Conservation (phyloP, 1,284 basidiomycete species). For the Phlebopus sp. region DNA sequence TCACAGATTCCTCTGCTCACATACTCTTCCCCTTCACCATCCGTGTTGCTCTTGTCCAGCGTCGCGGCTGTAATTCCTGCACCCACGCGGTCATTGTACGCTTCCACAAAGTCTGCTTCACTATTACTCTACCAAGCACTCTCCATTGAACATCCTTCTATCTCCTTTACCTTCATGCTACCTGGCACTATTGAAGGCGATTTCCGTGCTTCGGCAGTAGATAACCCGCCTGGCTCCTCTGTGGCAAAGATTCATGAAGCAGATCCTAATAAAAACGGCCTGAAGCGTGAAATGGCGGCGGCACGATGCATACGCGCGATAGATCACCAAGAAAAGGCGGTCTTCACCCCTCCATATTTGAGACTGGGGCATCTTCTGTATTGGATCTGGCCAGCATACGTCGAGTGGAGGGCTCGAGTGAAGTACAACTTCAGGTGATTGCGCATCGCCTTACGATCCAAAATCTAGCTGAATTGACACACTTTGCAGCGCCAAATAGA, state of each 20-base stretch:
- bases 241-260: conserved; percentile 38
- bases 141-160: conserved; percentile 71
- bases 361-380: conserved; percentile 51
- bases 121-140: conserved; percentile 77
- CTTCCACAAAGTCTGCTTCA: conserved; percentile 80
- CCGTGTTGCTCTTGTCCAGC: conserved; percentile 79
- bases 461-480: background rate
- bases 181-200: conserved; percentile 71
- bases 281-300: conserved; percentile 57
- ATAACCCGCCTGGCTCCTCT: conserved; percentile 42
- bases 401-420: conserved; percentile 53
- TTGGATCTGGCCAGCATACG: conserved; percentile 57
- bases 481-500: background rate
- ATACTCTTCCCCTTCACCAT: conserved; percentile 65
- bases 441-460: background rate
- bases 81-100: conserved; percentile 84
- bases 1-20: conserved; percentile 75
- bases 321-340: conserved; percentile 50
- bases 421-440: conserved; percentile 56
- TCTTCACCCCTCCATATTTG: conserved; percentile 53
- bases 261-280: conserved; percentile 53
- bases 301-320: conserved; percentile 54
- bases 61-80: conserved; percentile 80
- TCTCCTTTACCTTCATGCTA: conserved; percentile 56
- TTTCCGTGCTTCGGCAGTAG: conserved; percentile 78